Evolutionary conservation across 2,329 filamentous ascomycete genomes (phyloP).

Genomic region (Tolypocladium paradoxum): DNA sequence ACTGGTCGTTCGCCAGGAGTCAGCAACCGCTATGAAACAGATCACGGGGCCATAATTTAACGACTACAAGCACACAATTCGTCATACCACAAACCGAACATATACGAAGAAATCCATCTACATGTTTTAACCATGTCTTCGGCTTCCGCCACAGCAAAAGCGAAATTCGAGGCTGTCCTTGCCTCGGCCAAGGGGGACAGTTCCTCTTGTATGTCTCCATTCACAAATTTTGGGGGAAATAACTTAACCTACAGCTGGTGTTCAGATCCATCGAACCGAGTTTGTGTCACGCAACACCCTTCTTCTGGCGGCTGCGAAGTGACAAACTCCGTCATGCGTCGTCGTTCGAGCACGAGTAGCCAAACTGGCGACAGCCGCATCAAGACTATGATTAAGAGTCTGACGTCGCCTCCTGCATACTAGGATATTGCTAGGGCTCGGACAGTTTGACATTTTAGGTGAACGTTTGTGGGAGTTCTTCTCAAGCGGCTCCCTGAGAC

Average conservation of each 20-base stretch:
- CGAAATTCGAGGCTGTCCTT: not conserved
- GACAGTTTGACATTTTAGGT: not conserved
- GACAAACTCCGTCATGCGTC: not conserved
- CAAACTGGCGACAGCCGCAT: not conserved
- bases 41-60: not conserved
- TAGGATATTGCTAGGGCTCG: not conserved
- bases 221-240: too few species aligned
- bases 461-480: not conserved
- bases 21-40: not conserved
- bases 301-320: not conserved
- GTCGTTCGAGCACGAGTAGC: not conserved
- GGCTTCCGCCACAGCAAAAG: not conserved
- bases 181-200: not conserved
- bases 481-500: not conserved
- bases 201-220: not conserved
- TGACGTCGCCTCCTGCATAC: not conserved
- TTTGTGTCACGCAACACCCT: not conserved
- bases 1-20: not conserved
- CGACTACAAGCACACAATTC: too few species aligned
- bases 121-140: not conserved
- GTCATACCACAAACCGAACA: not conserved
- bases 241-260: not conserved
- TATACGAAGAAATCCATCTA: not conserved
- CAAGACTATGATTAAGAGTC: not conserved
- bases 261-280: not conserved